Base-by-base conservation (phyloP, 2,329 filamentous ascomycete genomes). In the Cryphonectria carpinicola region DNA sequence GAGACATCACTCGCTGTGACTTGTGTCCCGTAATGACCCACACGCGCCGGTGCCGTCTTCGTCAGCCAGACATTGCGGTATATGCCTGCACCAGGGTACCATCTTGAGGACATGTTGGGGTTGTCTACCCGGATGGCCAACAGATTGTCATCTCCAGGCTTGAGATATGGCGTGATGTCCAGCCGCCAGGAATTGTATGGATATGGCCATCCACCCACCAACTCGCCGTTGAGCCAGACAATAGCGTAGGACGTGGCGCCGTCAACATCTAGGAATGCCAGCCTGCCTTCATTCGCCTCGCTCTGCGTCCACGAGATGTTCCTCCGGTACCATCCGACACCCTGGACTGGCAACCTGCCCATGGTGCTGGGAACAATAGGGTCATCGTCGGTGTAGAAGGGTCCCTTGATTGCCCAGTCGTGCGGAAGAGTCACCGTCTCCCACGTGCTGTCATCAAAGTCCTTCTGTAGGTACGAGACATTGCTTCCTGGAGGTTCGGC, bases 61-160 rank as follows among this genome's bases (percentile, higher is more conserved):
- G 83, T 82, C 22, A 88, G 80, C 86, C 85, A 88, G 4, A 88
- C 79, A 70, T 87, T 86, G 1, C 85, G 82, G 74, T 88, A 88
- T 19, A 88, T 78, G 0, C 86, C 86, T 17, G 79, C 86, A 19
- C 86, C 86, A 4, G 86, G 85, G 71, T 88, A 88, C 84, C 85
- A 88, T 3, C 86, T 81, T 2, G 86, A 84, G 1, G 81, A 84
- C 22, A 85, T 80, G 0, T 82, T 54, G 0, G 82, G 79, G 71
- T 88, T 86, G 64, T 88, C 85, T 2, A 88, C 73, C 0, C 86
- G 82, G 52, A 88, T 84, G 1, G 85, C 85, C 0, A 88, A 76
- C 39, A 79, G 70, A 65, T 88, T 85, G 13, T 78, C 77, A 1
- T 75, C 72, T 10, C 79, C 81, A 0, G 73, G 67, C 66, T 78